Percentiles rank a stretch among this genome's conserved stretches.
These are phyloP conservation scores for Astragalus glycyphyllos DNA, from an alignment of 306 rosid genomes.

Conservation along the genomic window DNA sequence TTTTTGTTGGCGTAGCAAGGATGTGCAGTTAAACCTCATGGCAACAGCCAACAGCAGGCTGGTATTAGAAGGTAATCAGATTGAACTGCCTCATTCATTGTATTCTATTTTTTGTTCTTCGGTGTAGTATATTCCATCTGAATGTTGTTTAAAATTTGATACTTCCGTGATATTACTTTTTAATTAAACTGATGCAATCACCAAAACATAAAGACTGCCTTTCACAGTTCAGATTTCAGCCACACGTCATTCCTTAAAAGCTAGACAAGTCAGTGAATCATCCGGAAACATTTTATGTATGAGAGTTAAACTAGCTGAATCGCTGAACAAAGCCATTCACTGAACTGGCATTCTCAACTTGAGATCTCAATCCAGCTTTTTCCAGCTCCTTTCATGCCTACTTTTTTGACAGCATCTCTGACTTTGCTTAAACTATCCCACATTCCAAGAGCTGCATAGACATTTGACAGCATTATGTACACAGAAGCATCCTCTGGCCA, in stretches of 20 bases:
- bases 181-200: constrained; percentile 26
- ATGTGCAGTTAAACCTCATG: constrained; percentile 20
- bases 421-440: constrained; percentile 73
- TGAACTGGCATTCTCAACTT: constrained; percentile 52
- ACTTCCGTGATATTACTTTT: constrained; percentile 22
- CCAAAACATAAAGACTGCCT: constrained; percentile 31
- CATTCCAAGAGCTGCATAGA: constrained; percentile 75
- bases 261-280: constrained; percentile 13
- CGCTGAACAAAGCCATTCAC: constrained; percentile 32
- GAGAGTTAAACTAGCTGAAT: constrained; percentile 29
- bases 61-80: constrained; percentile 6
- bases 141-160: constrained; percentile 5
- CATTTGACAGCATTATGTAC: constrained; percentile 76
- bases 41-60: constrained; percentile 16
- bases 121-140: constrained; percentile 24
- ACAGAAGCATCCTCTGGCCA: constrained; percentile 72
- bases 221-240: constrained; percentile 37
- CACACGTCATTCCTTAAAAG: constrained; percentile 5
- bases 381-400: constrained; percentile 72
- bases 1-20: constrained; percentile 23
- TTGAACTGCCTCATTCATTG: constrained; percentile 26
- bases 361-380: constrained; percentile 89
- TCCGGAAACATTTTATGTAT: constrained; percentile 16
- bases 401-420: constrained; percentile 60
- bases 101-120: constrained; percentile 13